Evolutionary conservation across 1,284 basidiomycete species (phyloP), one percentile per base, ranked within the genome.

Genomic region (Phlebopus sp.): DNA sequence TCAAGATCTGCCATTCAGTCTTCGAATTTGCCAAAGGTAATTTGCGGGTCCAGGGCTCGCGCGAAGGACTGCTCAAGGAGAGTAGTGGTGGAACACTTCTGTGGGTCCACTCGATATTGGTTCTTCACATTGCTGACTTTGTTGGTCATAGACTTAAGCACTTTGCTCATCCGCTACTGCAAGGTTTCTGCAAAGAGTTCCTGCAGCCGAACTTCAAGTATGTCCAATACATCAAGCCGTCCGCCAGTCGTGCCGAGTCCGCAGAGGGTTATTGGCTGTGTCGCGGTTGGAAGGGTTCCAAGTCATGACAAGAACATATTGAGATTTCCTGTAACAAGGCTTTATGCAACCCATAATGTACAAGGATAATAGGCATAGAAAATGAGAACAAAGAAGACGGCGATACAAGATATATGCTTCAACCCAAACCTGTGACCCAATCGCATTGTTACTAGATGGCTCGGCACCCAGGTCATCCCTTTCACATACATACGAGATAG

Each of bases 181-280:
- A 81, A 36, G 57, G 70, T 7, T 90, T 91, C 58, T 72, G 79
- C 6, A 64, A 65, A 29, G 59, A 74, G 29, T 55, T 66, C 6
- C 70, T 90, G 1, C 66, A 73, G n/a, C 78, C 78, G 0, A 69
- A 75, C 53, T 91, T 91, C 59, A 62, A 73, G 27, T 58, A 69
- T 7, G 82, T 90, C 0, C 66, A 71, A 15, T 80, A 72, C 56
- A 65, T 80, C 52, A 90, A 90, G 57, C 88, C 88, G 0, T 64
- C 73, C 4, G 74, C 88, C 0, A 90, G 87, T 52, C 77, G 88
- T 7, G 56, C 75, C 1, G 81, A 81, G 42, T 90, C 86, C 1
- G 73, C 75, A n/a, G 88, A 91, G 59, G 79, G 75, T 0, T 91
- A 88, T 62, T 90, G 82, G 71, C 64, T 91, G 3, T 90, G 88